phyloP scores from a whole-genome alignment of 768 basidiomycete genomes.

The Suillus subluteus region DNA sequence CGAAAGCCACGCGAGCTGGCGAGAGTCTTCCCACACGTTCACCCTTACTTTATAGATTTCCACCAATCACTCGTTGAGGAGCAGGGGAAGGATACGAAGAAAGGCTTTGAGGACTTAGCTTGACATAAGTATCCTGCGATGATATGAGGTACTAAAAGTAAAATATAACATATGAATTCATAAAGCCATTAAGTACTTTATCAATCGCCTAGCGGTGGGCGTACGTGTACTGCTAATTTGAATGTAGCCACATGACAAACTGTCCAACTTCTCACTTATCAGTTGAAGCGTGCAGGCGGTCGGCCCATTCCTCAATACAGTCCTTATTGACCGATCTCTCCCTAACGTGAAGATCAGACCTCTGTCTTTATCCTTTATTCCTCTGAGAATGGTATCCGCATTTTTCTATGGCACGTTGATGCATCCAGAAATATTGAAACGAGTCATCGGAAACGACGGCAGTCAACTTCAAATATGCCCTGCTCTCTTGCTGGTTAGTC shows the following conservation, averaged over 20 bases:
- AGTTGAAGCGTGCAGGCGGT: not conserved
- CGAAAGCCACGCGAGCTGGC: too few relatives aligned
- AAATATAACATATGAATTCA: too few relatives aligned
- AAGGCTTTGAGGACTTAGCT: too few relatives aligned
- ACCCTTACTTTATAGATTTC: too few relatives aligned
- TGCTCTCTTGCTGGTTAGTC: constrained; percentile 71
- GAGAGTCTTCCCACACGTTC: too few relatives aligned
- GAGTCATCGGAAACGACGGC: constrained; percentile 76
- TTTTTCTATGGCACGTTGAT: constrained; percentile 94
- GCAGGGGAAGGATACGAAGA: too few relatives aligned
- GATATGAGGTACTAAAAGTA: too few relatives aligned
- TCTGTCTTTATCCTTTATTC: not conserved
- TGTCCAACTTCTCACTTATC: constrained; percentile 9
- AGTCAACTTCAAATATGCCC: constrained; percentile 66
- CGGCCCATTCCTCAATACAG: not conserved
- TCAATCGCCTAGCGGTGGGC: too few relatives aligned
- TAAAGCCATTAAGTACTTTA: too few relatives aligned
- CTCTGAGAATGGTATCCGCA: constrained; percentile 42
- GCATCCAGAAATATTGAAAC: constrained; percentile 79
- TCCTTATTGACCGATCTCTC: not conserved
- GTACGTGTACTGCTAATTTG: too few relatives aligned
- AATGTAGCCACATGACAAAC: not conserved
- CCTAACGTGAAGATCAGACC: not conserved
- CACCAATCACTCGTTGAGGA: too few relatives aligned
- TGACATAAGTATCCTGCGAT: too few relatives aligned